Conservation (phyloP, 495 filamentous ascomycete genomes). For the Xylaria intraflava region DNA sequence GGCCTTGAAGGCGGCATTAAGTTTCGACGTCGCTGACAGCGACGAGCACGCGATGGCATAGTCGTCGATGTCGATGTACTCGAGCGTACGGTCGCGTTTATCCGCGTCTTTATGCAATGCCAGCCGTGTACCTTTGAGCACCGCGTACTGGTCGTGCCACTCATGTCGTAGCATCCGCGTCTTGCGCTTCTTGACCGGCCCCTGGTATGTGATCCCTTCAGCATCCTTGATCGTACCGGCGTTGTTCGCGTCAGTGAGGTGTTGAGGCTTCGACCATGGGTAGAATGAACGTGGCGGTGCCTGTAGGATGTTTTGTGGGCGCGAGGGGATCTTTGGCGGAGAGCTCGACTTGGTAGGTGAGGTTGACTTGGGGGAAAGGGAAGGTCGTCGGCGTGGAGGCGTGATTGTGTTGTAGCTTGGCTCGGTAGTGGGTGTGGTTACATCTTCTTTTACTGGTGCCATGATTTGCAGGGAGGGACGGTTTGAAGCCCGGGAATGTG, state of each 20-base stretch:
- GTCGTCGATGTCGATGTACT: conserved; percentile 89
- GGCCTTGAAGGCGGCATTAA: conserved; percentile 83
- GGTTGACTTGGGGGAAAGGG: conserved; percentile 26
- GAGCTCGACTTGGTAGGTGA: conserved; percentile 10
- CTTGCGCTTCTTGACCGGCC: conserved; percentile 94
- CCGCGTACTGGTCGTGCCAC: conserved; percentile 87
- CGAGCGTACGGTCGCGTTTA: conserved; percentile 53
- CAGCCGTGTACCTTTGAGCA: conserved; percentile 74
- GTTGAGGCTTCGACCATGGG: conserved; percentile 39
- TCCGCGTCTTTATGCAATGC: conserved; percentile 69
- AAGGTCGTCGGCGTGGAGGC: conserved; percentile 14
- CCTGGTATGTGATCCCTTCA: conserved; percentile 57
- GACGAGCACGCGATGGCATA: conserved; percentile 89
- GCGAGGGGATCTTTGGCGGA: conserved; percentile 15
- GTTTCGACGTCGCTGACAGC: conserved; percentile 62
- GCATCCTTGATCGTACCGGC: conserved; percentile 31
- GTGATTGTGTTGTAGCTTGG: conserved; percentile 17
- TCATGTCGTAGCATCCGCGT: conserved; percentile 83
- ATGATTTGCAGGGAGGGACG: conserved; percentile 52
- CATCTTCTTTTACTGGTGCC: conserved; percentile 50
- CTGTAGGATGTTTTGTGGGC: conserved; percentile 30
- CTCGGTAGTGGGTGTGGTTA: conserved; percentile 23
- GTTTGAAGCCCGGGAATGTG: conserved; percentile 51
- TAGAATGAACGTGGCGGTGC: conserved; percentile 43
- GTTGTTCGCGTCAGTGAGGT: conserved; percentile 21